These are phyloP conservation scores for Malus hybrid DNA, from an alignment of 331 rosid species.

Conservation along the genomic window DNA sequence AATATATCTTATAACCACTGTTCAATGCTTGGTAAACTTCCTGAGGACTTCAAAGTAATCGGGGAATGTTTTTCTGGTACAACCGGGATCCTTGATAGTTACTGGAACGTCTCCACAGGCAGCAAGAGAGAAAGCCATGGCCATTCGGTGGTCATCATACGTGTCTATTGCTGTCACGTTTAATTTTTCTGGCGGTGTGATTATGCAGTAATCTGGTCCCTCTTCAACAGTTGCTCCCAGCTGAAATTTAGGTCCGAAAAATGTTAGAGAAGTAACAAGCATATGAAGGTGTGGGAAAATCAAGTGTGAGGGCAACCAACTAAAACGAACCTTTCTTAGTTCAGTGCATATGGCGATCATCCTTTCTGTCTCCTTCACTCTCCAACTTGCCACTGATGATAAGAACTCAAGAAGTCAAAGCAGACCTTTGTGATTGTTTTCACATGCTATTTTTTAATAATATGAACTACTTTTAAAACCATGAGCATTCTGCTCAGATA, in stretches of 20 bases:
- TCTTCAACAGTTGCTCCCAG: slow-evolving; percentile 97
- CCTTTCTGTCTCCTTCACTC: no score
- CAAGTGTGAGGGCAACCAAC: not conserved
- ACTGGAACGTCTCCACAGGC: slow-evolving; percentile 94
- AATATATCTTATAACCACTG: not conserved
- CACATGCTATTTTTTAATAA: not conserved
- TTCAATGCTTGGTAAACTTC: slow-evolving; percentile 64
- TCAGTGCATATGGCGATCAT: no score
- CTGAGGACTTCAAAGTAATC: slow-evolving; percentile 88
- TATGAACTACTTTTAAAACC: not conserved
- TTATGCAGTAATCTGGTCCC: slow-evolving; percentile 94
- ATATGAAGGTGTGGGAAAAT: not conserved
- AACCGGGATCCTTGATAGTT: slow-evolving; percentile 94
- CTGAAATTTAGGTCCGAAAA: slow-evolving; percentile 35
- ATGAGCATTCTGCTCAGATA: not conserved
- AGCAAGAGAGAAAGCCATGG: slow-evolving; percentile 98
- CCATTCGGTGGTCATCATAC: slow-evolving; percentile 98
- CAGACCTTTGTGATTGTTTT: not conserved
- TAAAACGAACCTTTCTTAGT: no score
- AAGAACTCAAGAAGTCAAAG: slow-evolving; percentile 9
- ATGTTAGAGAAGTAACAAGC: not conserved
- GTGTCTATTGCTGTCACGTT: slow-evolving; percentile 78
- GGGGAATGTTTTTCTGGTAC: slow-evolving; percentile 96
- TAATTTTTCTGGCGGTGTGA: slow-evolving; percentile 89
- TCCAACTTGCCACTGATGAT: no score